These are phyloP conservation scores for Russula brevipes DNA, from an alignment of 768 basidiomycete genomes.

Conservation along the genomic window DNA sequence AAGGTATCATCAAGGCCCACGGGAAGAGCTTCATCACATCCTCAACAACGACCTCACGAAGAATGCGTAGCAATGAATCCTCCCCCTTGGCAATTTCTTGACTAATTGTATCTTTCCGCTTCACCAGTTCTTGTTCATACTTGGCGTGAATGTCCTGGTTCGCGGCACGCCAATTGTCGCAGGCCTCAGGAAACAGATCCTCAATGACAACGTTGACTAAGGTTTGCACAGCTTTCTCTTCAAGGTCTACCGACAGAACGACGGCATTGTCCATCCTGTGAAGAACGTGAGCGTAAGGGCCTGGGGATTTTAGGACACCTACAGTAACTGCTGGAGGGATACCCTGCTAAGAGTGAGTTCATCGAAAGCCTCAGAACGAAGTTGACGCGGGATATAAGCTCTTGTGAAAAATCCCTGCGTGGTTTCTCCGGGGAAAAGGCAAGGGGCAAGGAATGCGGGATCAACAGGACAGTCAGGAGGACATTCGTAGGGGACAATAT, in stretches of 20 bases:
- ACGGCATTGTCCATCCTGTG: slow-evolving; percentile 4
- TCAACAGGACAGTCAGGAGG: neutral
- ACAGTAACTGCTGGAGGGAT: slow-evolving; percentile 7
- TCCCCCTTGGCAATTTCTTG: neutral
- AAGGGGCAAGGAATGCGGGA: neutral
- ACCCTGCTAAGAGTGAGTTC: neutral
- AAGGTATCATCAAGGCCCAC: neutral
- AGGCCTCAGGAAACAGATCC: slow-evolving; percentile 5
- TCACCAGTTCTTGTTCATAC: neutral
- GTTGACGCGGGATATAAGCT: neutral
- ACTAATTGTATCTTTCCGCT: neutral
- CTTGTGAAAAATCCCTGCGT: slow-evolving; percentile 21
- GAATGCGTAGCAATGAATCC: neutral
- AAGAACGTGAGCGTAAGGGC: neutral
- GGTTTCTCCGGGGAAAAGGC: slow-evolving; percentile 22
- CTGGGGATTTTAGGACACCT: neutral
- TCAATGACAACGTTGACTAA: neutral
- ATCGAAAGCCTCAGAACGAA: neutral
- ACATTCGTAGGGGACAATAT: neutral
- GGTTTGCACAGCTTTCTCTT: neutral
- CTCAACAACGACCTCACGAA: slow-evolving; percentile 1
- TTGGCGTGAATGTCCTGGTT: neutral
- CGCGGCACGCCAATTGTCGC: neutral
- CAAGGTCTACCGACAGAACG: slow-evolving; percentile 6
- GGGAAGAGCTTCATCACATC: slow-evolving; percentile 10